Percentiles rank a stretch among this genome's conserved stretches.
These are phyloP conservation scores for Elongisporangium prolatum DNA, from an alignment of 352 stramenopile species.

Conservation along the genomic window DNA sequence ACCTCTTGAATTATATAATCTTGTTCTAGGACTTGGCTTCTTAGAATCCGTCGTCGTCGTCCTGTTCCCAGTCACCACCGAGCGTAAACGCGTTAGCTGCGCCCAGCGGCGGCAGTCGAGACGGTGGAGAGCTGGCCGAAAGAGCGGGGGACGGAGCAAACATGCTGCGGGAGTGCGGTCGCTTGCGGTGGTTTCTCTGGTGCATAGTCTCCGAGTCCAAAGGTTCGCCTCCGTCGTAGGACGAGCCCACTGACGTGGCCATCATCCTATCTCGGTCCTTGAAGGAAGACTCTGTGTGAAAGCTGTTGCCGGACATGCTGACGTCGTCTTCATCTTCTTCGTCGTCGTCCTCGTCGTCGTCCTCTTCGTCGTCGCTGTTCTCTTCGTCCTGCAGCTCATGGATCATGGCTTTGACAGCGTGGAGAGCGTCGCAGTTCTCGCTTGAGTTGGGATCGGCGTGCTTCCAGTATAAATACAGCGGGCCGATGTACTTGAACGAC, in stretches of 20 bases:
- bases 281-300: conserved; percentile 28
- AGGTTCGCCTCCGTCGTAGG: conserved; percentile 25
- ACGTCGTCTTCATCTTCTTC: conserved; percentile 49
- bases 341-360: conserved; percentile 34
- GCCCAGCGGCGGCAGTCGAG: conserved; percentile 49
- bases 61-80: conserved; percentile 56
- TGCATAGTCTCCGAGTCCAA: conserved; percentile 1
- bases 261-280: conserved; percentile 31
- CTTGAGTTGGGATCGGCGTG: conserved; percentile 73
- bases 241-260: conserved; percentile 56
- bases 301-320: conserved; percentile 48
- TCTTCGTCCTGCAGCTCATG: conserved; percentile 48
- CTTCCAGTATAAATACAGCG: conserved; percentile 94
- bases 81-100: conserved; percentile 48
- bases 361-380: conserved; percentile 28
- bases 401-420: conserved; percentile 58
- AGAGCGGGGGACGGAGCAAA: conserved; percentile 66
- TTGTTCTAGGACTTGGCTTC: conserved; percentile 3
- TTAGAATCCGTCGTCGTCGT: conserved; percentile 60
- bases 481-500: conserved; percentile 91
- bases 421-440: conserved; percentile 62
- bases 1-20: conserved; percentile 4
- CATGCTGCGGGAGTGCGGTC: conserved; percentile 31
- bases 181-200: conserved; percentile 8
- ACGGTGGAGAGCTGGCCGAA: conserved; percentile 64